Conservation (phyloP, 2,329 filamentous ascomycete species). For the Xylaria sp. region DNA sequence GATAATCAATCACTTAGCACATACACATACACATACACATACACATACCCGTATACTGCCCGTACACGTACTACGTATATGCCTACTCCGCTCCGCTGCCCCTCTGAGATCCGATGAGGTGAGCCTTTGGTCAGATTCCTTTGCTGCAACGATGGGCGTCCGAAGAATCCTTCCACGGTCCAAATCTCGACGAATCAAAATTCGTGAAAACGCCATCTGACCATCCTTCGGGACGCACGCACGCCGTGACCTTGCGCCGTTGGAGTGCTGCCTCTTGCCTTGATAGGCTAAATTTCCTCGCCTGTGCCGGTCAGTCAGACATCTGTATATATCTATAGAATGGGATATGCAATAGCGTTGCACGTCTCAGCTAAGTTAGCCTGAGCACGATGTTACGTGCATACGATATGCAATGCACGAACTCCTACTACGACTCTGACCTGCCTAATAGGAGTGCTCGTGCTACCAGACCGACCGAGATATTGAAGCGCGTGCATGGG, state of each 20-base stretch:
- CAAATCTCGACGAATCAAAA: conserved; percentile 27
- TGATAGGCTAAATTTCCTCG: conserved; percentile 36
- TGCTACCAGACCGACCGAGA: conserved; percentile 22
- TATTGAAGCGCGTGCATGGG: conserved; percentile 11
- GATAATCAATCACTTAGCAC: conserved; percentile 9
- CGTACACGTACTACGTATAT: not conserved
- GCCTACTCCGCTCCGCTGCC: conserved; percentile 1
- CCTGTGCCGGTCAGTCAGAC: conserved; percentile 20
- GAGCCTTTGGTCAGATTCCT: conserved; percentile 37
- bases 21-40: not conserved
- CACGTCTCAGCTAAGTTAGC: conserved; percentile 42
- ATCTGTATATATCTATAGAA: conserved; percentile 38
- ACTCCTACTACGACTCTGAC: conserved; percentile 40
- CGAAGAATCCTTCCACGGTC: conserved; percentile 32
- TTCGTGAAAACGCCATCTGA: conserved; percentile 30
- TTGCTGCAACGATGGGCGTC: conserved; percentile 24
- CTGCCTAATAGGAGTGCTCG: conserved; percentile 30
- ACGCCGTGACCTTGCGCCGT: conserved; percentile 33
- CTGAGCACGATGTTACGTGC: conserved; percentile 39
- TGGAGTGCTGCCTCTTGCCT: conserved; percentile 28
- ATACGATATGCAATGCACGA: conserved; percentile 38
- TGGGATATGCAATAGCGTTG: conserved; percentile 37
- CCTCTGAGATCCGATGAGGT: conserved; percentile 23
- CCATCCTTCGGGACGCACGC: conserved; percentile 35
- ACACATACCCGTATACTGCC: too few relatives aligned